A percentile compares a stretch with the other conserved stretches of the same genome.
These are phyloP conservation scores for Austroboletus eburneus DNA, from an alignment of 768 basidiomycete genomes.

Conservation along the genomic window DNA sequence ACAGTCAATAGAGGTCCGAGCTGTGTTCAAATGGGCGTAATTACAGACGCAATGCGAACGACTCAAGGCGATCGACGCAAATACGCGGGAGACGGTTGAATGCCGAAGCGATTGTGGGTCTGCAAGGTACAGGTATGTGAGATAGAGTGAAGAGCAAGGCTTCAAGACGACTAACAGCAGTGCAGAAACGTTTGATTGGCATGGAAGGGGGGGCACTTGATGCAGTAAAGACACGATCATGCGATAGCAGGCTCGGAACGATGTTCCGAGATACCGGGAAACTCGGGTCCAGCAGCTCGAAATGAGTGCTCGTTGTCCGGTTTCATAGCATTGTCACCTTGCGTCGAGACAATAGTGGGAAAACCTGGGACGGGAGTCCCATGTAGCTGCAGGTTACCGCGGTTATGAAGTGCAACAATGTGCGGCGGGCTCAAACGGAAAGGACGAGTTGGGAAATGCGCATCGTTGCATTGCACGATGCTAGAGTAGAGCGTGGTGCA, in stretches of 20 bases:
- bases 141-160: constrained; percentile 6
- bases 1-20: constrained; percentile 10
- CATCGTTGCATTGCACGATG: constrained; percentile 2
- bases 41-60: constrained; percentile 14
- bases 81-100: constrained; percentile 1
- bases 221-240: neutral
- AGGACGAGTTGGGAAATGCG: neutral
- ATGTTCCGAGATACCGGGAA: neutral
- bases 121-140: constrained; percentile 1
- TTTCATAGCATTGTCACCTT: neutral
- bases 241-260: neutral
- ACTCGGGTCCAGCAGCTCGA: neutral
- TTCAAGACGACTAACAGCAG: constrained; percentile 16
- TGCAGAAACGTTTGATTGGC: constrained; percentile 22
- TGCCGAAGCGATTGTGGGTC: constrained; percentile 5
- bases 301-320: neutral
- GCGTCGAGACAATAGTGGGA: neutral
- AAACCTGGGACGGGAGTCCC: no score
- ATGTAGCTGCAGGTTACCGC: no score
- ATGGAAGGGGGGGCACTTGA: no score
- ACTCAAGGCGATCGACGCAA: constrained; percentile 16
- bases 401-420: constrained; percentile 13
- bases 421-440: neutral
- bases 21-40: constrained; percentile 1
- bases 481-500: neutral